Evolutionary conservation across 1,284 basidiomycete species (phyloP), one percentile per base, ranked within the genome.

Genomic region (Trametes pubescens): DNA sequence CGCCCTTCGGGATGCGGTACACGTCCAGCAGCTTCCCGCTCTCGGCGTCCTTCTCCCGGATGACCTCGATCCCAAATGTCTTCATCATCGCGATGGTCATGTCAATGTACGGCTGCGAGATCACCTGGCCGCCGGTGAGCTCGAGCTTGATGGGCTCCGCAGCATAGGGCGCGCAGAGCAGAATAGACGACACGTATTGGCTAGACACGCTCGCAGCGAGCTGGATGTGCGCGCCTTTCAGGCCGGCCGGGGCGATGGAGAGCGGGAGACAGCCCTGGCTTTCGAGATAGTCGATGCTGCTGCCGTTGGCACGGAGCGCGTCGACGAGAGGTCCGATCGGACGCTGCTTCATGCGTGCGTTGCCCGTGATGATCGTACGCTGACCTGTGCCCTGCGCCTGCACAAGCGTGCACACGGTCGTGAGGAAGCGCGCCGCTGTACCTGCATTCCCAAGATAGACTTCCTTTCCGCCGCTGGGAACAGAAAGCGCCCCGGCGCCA

Each of bases 41-140:
- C 26, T 76, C 76, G 0, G 84, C 71, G 68, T 93, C 93, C n/a
- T 73, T 75, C 63, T 93, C 84, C 54, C 96, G 88, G 51, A 82
- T 79, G 56, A 97, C 96, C 9, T 84, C 74, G 69, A 99, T 83
- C 22, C 96, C 97, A 75, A 99, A 99, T n/a, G 91, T 87, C 64
- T 84, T 83, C 98, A 99, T 99, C 92, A 99, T 98, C 9, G 95
- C 90, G 69, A 98, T 92, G 5, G 98, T 99, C 96, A 99, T 98
- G 80, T 99, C 96, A 78, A 99, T 99, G 82, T 99, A 99, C 2
- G 96, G 96, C 80, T 99, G 97, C 21, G 95, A 98, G 78, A 99
- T 98, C 75, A 99, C 98, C 72, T 93, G 88, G 4, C 94, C 95
- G 26, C 96, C 96, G 0, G 89, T 92, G 64, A 99, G 88, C 79